Base-by-base conservation (phyloP, 2,329 filamentous ascomycete genomes). In the Fusarium burgessii region DNA sequence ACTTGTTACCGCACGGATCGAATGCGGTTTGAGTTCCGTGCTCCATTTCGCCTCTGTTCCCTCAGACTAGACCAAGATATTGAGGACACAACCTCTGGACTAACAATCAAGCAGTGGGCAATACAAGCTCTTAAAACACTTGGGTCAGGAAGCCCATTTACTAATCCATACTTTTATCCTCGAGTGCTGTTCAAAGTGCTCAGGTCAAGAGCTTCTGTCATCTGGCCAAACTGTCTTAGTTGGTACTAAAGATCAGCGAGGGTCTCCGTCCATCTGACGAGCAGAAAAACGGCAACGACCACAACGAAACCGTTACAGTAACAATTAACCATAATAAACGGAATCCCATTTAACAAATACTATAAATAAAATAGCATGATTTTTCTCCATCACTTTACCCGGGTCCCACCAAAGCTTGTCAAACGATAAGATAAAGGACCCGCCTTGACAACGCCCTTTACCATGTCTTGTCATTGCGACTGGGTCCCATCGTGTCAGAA, bases 371-470 rank as follows among this genome's bases (percentile, higher is more conserved):
- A 58, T 49, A 35, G 38, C 18, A 54, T 40, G 52, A 49, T 62
- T 36, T 9, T 55, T 45, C 20, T 20, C 32, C n/a, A 42, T 15
- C 27, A 27, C 52, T 60, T 59, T 10, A 50, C 35, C 51, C 45
- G 51, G 38, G 38, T 13, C 40, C 45, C 51, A 27, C 58, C 35
- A 35, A 23, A 63, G 36, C 32, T 58, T 65, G 50, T 65, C 40
- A 66, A 51, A 38, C 42, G 62, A 66, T 66, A 66, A 66, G 62
- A 66, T 66, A 66, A 20, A 40, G 57, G 63, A 45, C 63, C 63
- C 63, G 47, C 63, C 35, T n/a, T 46, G 47, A 38, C 54, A 38
- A 66, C 62, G 62, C 62, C 62, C 62, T 66, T 66, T 66, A 32
- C 45, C 62, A 52, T 66, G 62, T 66, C 62, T 47, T 66, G 62